A percentile compares a stretch with the other conserved stretches of the same genome.
phyloP scores from a whole-genome alignment of 2,329 filamentous ascomycete genomes.

The Colletotrichum echinochloae region DNA sequence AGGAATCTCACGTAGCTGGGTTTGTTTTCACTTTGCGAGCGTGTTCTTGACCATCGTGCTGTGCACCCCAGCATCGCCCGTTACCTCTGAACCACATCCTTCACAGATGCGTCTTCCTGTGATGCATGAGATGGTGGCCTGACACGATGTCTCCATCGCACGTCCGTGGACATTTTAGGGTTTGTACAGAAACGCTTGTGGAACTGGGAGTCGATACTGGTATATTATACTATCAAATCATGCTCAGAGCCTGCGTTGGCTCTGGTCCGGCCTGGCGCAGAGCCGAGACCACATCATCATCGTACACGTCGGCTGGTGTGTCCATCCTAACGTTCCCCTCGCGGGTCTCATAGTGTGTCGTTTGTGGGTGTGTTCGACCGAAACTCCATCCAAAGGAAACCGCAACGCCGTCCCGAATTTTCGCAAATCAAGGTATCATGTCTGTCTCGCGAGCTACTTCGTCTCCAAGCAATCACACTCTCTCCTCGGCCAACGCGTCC shows the following conservation, averaged over 20 bases:
- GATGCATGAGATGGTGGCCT: background rate
- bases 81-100: background rate
- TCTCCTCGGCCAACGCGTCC: background rate
- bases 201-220: background rate
- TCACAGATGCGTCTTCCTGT: background rate
- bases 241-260: background rate
- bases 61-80: background rate
- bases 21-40: background rate
- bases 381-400: slow-evolving; percentile 20
- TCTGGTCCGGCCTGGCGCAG: background rate
- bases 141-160: background rate
- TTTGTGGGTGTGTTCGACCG: background rate
- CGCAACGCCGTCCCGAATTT: slow-evolving; percentile 21
- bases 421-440: slow-evolving; percentile 39
- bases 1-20: background rate
- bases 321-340: slow-evolving; percentile 2
- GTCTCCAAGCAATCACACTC: slow-evolving; percentile 1
- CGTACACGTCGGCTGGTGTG: background rate
- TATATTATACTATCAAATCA: background rate
- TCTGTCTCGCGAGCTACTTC: slow-evolving; percentile 16
- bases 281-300: background rate
- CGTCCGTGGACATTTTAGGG: background rate
- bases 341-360: background rate
- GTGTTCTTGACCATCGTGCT: background rate
- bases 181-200: background rate